Base-by-base conservation (phyloP, 768 basidiomycete genomes). In the Amanita phalloides region DNA sequence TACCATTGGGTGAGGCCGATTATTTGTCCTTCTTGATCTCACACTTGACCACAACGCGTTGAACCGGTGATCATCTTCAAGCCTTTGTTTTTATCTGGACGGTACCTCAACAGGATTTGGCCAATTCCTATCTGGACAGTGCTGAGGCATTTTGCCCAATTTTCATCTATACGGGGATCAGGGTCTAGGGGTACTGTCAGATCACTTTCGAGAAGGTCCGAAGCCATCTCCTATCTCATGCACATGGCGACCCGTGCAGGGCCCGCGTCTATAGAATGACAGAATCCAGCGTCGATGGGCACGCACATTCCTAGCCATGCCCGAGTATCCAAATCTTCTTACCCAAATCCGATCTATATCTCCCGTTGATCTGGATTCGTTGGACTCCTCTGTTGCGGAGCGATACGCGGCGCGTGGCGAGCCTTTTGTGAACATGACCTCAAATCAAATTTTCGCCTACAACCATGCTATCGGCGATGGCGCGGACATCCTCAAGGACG, bases 361-460 rank as follows among this genome's bases (percentile, higher is more conserved):
- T 17, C 58, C 62, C 39, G 60, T 78, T 58, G 72, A 76, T 63
- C 66, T 76, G 54, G 74, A 76, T 59, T 73, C 73, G 17, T 76
- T 77, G 74, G 72, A 74, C 55, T 68, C 69, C 20, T 62, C 54
- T 26, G 68, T 69, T 32, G 69, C 74, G 1, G 56, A 58, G 25
- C 60, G 65, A 6, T 65, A 73, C 55, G 63, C 65, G 20, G 48
- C 50, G 36, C 45, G 43, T 10, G 28, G 46, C 11, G 59, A 56
- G 20, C 54, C 53, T 38, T 75, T 76, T 64, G 61, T 57, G 48
- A 70, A 75, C 57, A 76, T 75, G 73, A 76, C 73, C 28, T 76
- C 74, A 9, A 77, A 76, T 51, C 74, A 76, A 57, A 73, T 70
- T 14, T 70, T 76, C 53, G 69, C 68, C 8, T 64, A 68, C 57